These are phyloP conservation scores for Citeromyces siamensis DNA, from an alignment of 1,139 yeast species.

Conservation along the genomic window DNA sequence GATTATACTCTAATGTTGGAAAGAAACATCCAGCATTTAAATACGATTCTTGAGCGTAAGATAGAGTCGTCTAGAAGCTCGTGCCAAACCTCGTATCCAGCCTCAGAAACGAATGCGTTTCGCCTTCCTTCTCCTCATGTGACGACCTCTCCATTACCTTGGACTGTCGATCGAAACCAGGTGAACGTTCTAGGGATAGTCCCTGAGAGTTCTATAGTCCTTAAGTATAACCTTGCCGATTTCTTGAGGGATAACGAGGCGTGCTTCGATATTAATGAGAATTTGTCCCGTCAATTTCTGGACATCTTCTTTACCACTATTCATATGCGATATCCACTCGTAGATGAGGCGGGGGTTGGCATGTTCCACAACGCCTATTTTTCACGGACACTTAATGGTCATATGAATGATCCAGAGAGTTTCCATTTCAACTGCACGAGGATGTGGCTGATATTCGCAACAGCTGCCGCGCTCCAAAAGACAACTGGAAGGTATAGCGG, in stretches of 20 bases:
- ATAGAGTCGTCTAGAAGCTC: constrained; percentile 17
- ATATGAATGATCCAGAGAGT: constrained; percentile 20
- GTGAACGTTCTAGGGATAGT: constrained; percentile 6
- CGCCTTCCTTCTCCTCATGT: constrained; percentile 1
- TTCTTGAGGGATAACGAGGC: constrained; percentile 28
- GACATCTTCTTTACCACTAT: constrained; percentile 36
- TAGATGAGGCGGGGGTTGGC: constrained; percentile 32
- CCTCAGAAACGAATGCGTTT: neutral
- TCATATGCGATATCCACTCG: constrained; percentile 36
- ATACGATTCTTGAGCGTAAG: constrained; percentile 24
- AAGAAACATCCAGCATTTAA: constrained; percentile 34
- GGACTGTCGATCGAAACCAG: constrained; percentile 7
- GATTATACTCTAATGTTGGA: constrained; percentile 41
- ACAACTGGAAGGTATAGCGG: constrained; percentile 38
- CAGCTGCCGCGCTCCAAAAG: constrained; percentile 34
- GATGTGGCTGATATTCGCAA: constrained; percentile 35
- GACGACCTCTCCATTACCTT: constrained; percentile 1
- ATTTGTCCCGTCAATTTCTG: constrained; percentile 28
- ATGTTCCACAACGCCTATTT: constrained; percentile 31
- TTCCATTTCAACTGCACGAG: constrained; percentile 37
- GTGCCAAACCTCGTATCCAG: constrained; percentile 19
- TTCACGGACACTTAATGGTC: constrained; percentile 18
- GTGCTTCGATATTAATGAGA: constrained; percentile 30
- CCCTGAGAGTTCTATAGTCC: constrained; percentile 18
- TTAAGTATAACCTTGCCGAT: constrained; percentile 27